Conservation (phyloP, 352 stramenopile genomes). For the Phytophthora syringae region DNA sequence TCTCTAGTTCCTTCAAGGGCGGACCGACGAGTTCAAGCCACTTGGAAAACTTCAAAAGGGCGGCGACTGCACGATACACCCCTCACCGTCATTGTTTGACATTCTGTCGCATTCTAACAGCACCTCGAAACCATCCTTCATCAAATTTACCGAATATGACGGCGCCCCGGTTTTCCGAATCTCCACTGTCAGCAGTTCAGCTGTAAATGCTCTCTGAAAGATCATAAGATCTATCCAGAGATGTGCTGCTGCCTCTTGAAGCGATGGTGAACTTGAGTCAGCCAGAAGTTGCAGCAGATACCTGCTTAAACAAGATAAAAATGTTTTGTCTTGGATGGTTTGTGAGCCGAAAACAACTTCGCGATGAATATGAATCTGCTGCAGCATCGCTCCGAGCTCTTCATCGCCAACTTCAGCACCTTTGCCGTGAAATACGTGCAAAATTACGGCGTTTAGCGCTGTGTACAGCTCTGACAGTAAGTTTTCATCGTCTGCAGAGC, state of each 20-base stretch:
- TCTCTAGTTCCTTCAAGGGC: conserved; percentile 72
- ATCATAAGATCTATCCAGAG: conserved; percentile 77
- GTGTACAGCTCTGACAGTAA: conserved; percentile 59
- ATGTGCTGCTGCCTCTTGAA: conserved; percentile 61
- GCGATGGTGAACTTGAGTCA: conserved; percentile 29
- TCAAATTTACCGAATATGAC: conserved; percentile 76
- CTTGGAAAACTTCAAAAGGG: conserved; percentile 60
- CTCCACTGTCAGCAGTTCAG: conserved; percentile 67
- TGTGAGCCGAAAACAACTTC: conserved; percentile 62
- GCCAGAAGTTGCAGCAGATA: conserved; percentile 64
- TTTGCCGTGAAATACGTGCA: conserved; percentile 68
- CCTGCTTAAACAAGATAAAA: conserved; percentile 70
- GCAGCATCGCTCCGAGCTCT: conserved; percentile 58
- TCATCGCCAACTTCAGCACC: conserved; percentile 54
- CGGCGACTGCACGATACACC: conserved; percentile 14
- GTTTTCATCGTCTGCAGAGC: conserved; percentile 59
- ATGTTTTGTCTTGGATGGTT: conserved; percentile 64
- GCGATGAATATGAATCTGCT: conserved; percentile 63
- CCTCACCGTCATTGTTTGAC: conserved; percentile 11
- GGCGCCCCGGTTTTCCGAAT: conserved; percentile 55
- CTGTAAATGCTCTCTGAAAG: conserved; percentile 59
- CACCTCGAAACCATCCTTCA: conserved; percentile 81
- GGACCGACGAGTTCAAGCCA: conserved; percentile 77
- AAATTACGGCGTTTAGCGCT: conserved; percentile 62
- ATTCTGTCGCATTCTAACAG: conserved; percentile 44